A percentile compares a stretch with the other conserved stretches of the same genome.
These are phyloP conservation scores for Neoboletus subvelutipes DNA, from an alignment of 768 basidiomycete species.

Conservation along the genomic window DNA sequence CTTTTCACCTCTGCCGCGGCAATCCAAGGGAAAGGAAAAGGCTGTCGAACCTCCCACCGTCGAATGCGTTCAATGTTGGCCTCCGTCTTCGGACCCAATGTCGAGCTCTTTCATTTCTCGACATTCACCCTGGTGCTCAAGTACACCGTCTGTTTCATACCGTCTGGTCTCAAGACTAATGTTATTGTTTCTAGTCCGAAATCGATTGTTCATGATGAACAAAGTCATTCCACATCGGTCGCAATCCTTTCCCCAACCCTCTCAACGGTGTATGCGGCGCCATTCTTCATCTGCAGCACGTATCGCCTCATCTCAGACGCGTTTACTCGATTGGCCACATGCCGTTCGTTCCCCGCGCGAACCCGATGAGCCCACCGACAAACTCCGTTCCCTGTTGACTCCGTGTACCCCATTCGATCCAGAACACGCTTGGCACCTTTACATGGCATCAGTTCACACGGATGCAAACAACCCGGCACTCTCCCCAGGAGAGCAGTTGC, in stretches of 20 bases:
- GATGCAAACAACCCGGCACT: slow-evolving; percentile 12
- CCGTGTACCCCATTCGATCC: slow-evolving; percentile 29
- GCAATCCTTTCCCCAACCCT: slow-evolving; percentile 9
- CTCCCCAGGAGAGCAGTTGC: slow-evolving; percentile 26
- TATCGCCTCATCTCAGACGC: slow-evolving; percentile 13
- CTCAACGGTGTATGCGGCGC: slow-evolving; percentile 23
- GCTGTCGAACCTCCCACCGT: slow-evolving; percentile 30
- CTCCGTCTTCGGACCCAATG: slow-evolving; percentile 10
- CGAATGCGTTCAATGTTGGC: slow-evolving; percentile 31
- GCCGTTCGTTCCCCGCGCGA: slow-evolving; percentile 2
- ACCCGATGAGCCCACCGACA: slow-evolving; percentile 5
- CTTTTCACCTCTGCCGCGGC: slow-evolving; percentile 54
- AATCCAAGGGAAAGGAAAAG: slow-evolving; percentile 55
- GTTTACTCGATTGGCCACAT: slow-evolving; percentile 7
- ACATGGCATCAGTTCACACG: slow-evolving; percentile 19
- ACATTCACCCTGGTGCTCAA: slow-evolving; percentile 49
- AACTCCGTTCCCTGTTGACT: slow-evolving; percentile 23
- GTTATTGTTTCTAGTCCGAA: slow-evolving; percentile 26
- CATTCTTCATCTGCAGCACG: slow-evolving; percentile 25
- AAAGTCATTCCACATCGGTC: slow-evolving; percentile 34
- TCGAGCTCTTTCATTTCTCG: slow-evolving; percentile 46
- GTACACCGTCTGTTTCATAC: slow-evolving; percentile 30
- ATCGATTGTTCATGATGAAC: slow-evolving; percentile 37
- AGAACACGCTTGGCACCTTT: slow-evolving; percentile 43
- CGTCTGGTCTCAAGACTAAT: slow-evolving; percentile 8